These are phyloP conservation scores for Annulohypoxylon stygium DNA, from an alignment of 495 filamentous ascomycete species.

Conservation along the genomic window DNA sequence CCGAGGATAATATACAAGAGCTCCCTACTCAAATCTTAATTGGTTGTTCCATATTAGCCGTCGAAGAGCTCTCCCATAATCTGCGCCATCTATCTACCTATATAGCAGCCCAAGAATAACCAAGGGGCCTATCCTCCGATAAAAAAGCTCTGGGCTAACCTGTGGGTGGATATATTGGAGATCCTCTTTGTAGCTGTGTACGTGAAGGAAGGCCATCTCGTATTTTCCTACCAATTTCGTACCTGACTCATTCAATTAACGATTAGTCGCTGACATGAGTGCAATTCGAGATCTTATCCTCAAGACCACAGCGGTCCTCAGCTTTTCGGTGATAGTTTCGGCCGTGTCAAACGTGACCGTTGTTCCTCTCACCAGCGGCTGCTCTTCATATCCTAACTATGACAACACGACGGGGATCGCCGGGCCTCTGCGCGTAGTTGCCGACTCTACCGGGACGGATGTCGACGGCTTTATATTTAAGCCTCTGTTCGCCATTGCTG, in stretches of 20 bases:
- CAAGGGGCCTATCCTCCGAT: background rate
- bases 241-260: background rate
- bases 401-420: slow-evolving; percentile 37
- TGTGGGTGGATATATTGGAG: background rate
- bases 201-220: background rate
- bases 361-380: slow-evolving; percentile 28
- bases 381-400: slow-evolving; percentile 32
- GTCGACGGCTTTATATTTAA: slow-evolving; percentile 37
- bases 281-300: background rate
- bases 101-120: background rate
- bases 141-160: background rate
- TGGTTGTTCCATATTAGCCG: slow-evolving; percentile 23
- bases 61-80: background rate
- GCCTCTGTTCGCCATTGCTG: slow-evolving; percentile 40
- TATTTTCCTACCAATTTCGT: background rate
- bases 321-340: background rate
- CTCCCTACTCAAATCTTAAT: slow-evolving; percentile 7
- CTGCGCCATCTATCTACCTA: background rate
- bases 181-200: background rate
- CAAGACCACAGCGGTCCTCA: background rate
- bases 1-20: slow-evolving; percentile 13
- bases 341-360: slow-evolving; percentile 35
- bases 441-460: slow-evolving; percentile 31
- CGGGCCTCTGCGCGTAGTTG: slow-evolving; percentile 24
- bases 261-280: background rate